These are phyloP conservation scores for Firmiana major DNA, from an alignment of 345 rosid species.

Conservation along the genomic window DNA sequence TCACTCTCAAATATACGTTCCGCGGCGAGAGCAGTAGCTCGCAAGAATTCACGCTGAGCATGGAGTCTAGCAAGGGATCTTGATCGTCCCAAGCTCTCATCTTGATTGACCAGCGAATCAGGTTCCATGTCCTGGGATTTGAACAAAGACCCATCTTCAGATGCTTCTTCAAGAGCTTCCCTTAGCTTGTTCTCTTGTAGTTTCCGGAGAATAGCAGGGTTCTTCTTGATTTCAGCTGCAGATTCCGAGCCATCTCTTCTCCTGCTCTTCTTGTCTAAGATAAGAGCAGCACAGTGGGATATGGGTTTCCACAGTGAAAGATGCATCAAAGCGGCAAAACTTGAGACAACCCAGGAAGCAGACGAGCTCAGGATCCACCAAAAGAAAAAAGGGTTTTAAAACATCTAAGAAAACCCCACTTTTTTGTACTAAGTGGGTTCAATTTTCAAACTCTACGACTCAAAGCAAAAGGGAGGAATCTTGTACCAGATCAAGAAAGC, in stretches of 20 bases:
- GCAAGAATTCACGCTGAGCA: slow-evolving; percentile 87
- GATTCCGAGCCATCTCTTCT: slow-evolving; percentile 68
- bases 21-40: slow-evolving; percentile 86
- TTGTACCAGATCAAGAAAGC: slow-evolving; percentile 37
- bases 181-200: slow-evolving; percentile 80
- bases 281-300: slow-evolving; percentile 91
- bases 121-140: slow-evolving; percentile 80
- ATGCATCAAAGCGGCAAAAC: slow-evolving; percentile 61
- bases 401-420: slow-evolving; percentile 25
- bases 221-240: slow-evolving; percentile 40
- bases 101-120: slow-evolving; percentile 49
- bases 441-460: slow-evolving; percentile 15
- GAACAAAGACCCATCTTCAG: slow-evolving; percentile 81
- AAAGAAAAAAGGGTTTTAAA: slow-evolving; percentile 7
- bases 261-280: slow-evolving; percentile 83
- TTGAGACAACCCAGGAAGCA: slow-evolving; percentile 23
- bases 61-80: slow-evolving; percentile 94
- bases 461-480: slow-evolving; percentile 19
- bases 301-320: slow-evolving; percentile 98
- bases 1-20: slow-evolving; percentile 68
- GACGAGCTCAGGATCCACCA: slow-evolving; percentile 18
- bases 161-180: slow-evolving; percentile 95
- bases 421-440: not conserved
- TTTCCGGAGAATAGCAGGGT: slow-evolving; percentile 56
- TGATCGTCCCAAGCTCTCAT: slow-evolving; percentile 72